Conservation (phyloP, 1,139 yeast genomes). For the Saccharomyces pastorianus region DNA sequence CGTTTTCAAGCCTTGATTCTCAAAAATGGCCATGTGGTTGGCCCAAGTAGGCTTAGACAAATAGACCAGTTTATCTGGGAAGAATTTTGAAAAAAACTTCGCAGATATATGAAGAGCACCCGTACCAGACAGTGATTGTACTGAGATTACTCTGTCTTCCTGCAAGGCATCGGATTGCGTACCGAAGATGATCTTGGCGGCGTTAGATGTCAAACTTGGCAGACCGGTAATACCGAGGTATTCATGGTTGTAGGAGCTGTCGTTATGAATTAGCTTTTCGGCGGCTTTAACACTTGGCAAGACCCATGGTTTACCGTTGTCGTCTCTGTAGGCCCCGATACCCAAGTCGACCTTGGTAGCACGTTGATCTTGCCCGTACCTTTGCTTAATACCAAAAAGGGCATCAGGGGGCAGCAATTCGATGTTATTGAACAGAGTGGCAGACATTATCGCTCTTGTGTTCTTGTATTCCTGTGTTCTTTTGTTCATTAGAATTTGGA, state of each 20-base stretch:
- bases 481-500: neutral
- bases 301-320: constrained; percentile 88
- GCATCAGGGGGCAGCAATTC: constrained; percentile 68
- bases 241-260: constrained; percentile 77
- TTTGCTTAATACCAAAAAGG: constrained; percentile 73
- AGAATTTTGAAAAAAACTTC: constrained; percentile 49
- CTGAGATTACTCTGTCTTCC: constrained; percentile 55
- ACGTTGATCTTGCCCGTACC: constrained; percentile 58
- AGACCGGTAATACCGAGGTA: constrained; percentile 79
- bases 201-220: constrained; percentile 57
- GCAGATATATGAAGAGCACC: constrained; percentile 93
- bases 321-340: constrained; percentile 94
- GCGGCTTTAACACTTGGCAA: constrained; percentile 75
- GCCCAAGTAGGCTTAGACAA: constrained; percentile 95
- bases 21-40: constrained; percentile 79
- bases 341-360: constrained; percentile 71
- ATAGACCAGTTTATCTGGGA: constrained; percentile 47
- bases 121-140: constrained; percentile 89
- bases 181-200: constrained; percentile 78
- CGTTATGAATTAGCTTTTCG: constrained; percentile 47
- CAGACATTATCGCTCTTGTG: constrained; percentile 13
- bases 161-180: constrained; percentile 47
- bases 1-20: constrained; percentile 54
- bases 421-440: constrained; percentile 37
- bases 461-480: neutral